Conservation (phyloP, 495 filamentous ascomycete genomes). For the Friedmanniomyces endolithicus region DNA sequence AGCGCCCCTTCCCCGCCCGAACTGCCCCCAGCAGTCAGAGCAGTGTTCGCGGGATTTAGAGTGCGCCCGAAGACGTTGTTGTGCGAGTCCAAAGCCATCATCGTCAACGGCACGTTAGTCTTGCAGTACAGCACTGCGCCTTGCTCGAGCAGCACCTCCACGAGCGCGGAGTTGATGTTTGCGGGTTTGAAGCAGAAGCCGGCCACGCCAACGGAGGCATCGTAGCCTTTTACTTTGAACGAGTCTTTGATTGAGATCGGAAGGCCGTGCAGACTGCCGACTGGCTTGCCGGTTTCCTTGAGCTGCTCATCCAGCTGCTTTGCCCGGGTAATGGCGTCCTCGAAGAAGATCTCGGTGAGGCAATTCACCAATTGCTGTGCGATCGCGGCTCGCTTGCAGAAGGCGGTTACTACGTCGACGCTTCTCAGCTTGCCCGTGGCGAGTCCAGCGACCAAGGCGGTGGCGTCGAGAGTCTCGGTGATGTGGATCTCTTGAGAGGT, state of each 20-base stretch:
- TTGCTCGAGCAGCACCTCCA: constrained; percentile 25
- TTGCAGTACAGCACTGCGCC: constrained; percentile 37
- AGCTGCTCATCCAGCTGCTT: constrained; percentile 46
- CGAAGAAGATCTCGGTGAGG: constrained; percentile 50
- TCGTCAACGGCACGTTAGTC: constrained; percentile 35
- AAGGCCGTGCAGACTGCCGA: constrained; percentile 34
- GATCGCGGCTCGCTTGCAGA: constrained; percentile 43
- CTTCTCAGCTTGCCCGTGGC: constrained; percentile 36
- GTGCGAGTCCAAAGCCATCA: constrained; percentile 32
- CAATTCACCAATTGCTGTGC: constrained; percentile 36
- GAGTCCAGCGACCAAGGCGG: constrained; percentile 38
- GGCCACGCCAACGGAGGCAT: constrained; percentile 29
- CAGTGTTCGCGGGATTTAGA: constrained; percentile 28
- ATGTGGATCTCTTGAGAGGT: constrained; percentile 42
- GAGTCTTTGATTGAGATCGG: constrained; percentile 33
- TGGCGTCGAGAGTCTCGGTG: constrained; percentile 45
- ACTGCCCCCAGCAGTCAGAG: constrained; percentile 43
- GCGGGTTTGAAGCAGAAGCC: constrained; percentile 26
- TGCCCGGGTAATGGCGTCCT: constrained; percentile 46
- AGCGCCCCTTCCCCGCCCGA: constrained; percentile 45
- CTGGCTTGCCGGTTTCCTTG: constrained; percentile 33
- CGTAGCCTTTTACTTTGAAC: constrained; percentile 29
- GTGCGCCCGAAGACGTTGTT: constrained; percentile 35
- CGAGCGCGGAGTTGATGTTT: constrained; percentile 22
- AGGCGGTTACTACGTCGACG: constrained; percentile 44